Conservation (phyloP, 257 asterid species). For the Cinchona pubescens region DNA sequence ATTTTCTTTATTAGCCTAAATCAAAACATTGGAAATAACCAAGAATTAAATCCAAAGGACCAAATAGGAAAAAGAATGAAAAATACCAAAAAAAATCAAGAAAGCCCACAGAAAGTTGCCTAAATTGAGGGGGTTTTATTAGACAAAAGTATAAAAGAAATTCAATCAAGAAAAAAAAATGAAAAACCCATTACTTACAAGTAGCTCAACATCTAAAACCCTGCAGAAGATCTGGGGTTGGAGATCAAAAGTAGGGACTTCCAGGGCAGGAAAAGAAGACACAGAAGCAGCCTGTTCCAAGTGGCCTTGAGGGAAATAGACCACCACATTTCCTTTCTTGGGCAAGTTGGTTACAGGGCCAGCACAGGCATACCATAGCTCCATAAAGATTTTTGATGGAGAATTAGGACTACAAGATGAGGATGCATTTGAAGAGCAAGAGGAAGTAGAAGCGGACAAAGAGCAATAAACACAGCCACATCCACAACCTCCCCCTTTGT, state of each 20-base stretch:
- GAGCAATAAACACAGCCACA: conserved; percentile 38
- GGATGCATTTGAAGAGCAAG: conserved; percentile 63
- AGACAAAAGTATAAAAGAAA: conserved; percentile 8
- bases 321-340: conserved; percentile 77
- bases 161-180: not conserved
- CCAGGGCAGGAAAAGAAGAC: conserved; percentile 68
- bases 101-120: not conserved
- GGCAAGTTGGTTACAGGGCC: conserved; percentile 92
- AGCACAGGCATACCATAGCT: conserved; percentile 99
- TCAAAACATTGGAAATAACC: conserved; percentile 13
- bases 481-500: conserved; percentile 37
- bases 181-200: conserved; percentile 44
- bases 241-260: conserved; percentile 66
- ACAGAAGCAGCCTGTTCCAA: conserved; percentile 71
- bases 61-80: not conserved
- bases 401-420: conserved; percentile 42
- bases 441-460: conserved; percentile 53
- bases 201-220: conserved; percentile 78
- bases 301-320: conserved; percentile 97
- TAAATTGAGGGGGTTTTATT: not conserved
- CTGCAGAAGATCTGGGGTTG: conserved; percentile 90
- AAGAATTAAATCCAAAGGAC: not conserved
- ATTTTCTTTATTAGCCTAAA: conserved; percentile 93
- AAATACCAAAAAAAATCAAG: not conserved
- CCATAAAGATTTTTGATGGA: conserved; percentile 57